These are phyloP conservation scores for Fusarium mundagurra DNA, from an alignment of 2,329 filamentous ascomycete species.

Conservation along the genomic window DNA sequence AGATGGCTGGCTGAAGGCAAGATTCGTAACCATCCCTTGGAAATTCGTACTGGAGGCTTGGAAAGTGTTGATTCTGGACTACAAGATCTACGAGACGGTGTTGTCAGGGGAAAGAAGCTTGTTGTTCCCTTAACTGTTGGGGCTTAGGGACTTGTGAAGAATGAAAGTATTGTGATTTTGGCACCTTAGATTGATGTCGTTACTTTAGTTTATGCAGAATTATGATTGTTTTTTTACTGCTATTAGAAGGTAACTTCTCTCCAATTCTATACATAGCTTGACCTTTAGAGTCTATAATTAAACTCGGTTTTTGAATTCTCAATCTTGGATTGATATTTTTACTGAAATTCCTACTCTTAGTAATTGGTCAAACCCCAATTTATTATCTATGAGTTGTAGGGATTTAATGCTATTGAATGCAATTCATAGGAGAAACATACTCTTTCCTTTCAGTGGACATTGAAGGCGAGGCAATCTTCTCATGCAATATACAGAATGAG, in stretches of 20 bases:
- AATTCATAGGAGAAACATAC: accelerated
- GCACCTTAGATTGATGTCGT: background rate
- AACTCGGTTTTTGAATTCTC: accelerated
- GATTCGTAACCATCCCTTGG: background rate
- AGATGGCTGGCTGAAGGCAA: background rate
- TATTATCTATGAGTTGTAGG: background rate
- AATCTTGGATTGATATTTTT: background rate
- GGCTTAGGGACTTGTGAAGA: background rate
- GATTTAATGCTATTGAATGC: accelerated
- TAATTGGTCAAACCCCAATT: accelerated
- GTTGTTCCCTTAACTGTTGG: background rate
- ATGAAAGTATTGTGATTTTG: accelerated
- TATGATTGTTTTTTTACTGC: background rate
- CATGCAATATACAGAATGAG: background rate
- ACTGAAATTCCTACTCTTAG: too few relatives aligned
- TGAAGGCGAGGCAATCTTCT: accelerated
- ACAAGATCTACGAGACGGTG: background rate
- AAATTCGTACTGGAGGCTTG: background rate
- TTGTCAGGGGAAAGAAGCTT: background rate
- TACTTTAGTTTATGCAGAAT: background rate
- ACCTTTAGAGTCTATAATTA: accelerated
- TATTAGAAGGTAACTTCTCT: accelerated
- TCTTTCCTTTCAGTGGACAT: accelerated
- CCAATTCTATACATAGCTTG: accelerated
- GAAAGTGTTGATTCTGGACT: background rate